A percentile compares a stretch with the other conserved stretches of the same genome.
Evolutionary conservation across 192 early-diverging fungal species (phyloP).

Genomic region (Coemansia sp.): DNA sequence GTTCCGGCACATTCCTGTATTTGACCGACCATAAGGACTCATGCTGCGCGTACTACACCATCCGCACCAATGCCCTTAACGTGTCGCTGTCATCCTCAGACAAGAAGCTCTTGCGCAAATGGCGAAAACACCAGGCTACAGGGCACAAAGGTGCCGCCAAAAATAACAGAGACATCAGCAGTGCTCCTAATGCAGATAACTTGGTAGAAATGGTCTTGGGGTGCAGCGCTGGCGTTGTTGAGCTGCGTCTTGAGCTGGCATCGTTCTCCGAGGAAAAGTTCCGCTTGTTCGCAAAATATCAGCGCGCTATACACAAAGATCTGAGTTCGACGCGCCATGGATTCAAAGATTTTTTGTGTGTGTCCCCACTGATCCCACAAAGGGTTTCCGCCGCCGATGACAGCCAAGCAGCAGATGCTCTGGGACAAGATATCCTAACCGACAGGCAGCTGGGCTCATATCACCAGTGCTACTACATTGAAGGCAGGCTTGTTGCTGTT

Average conservation of each 20-base stretch:
- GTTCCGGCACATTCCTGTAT: conserved; percentile 49
- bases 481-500: conserved; percentile 80
- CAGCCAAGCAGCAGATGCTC: background rate
- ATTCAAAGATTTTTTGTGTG: conserved; percentile 75
- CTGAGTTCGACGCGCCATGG: conserved; percentile 52
- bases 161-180: background rate
- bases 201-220: background rate
- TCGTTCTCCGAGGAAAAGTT: conserved; percentile 75
- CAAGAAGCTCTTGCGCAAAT: conserved; percentile 32
- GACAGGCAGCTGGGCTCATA: conserved; percentile 70
- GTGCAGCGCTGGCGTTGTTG: background rate
- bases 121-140: conserved; percentile 10
- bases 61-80: conserved; percentile 31
- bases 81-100: conserved; percentile 18
- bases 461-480: conserved; percentile 91
- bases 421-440: conserved; percentile 14
- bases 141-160: background rate
- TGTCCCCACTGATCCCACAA: conserved; percentile 63
- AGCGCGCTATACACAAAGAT: conserved; percentile 82
- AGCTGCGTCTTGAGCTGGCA: conserved; percentile 57
- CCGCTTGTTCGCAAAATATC: conserved; percentile 80
- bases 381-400: background rate
- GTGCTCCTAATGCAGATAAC: background rate
- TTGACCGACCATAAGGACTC: conserved; percentile 59
- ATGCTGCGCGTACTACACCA: conserved; percentile 58